Conservation (phyloP, 352 stramenopile species). For the Pythium myriotylum region DNA sequence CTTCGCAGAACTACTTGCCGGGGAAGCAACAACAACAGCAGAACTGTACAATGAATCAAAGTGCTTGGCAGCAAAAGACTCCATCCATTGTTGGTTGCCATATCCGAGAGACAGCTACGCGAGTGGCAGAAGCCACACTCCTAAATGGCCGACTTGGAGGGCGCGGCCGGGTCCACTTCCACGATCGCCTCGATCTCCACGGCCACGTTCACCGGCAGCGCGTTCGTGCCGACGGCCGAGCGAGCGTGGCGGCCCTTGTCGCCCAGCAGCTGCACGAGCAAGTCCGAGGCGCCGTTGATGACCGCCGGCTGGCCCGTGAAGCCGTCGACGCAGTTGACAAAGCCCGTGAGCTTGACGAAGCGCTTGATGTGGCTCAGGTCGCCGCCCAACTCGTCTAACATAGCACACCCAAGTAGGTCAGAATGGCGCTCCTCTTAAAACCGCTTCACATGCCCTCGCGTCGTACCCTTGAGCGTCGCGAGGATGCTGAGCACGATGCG, state of each 20-base stretch:
- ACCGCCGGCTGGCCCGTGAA: constrained; percentile 87
- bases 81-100: no score
- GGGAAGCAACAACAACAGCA: no score
- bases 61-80: no score
- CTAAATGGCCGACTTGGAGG: no score
- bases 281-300: constrained; percentile 92
- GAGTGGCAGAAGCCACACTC: no score
- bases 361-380: constrained; percentile 88
- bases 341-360: constrained; percentile 93
- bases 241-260: constrained; percentile 78
- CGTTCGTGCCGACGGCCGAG: constrained; percentile 93
- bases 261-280: constrained; percentile 78
- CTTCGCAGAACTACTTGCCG: no score
- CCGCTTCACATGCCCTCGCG: no score
- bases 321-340: constrained; percentile 91
- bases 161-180: constrained; percentile 68
- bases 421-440: not conserved
- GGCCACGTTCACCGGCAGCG: constrained; percentile 91
- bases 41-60: no score
- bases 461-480: constrained; percentile 81
- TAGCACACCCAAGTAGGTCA: not conserved
- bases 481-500: constrained; percentile 82
- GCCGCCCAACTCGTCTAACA: constrained; percentile 51
- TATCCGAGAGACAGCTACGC: no score
- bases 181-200: constrained; percentile 96